Evolutionary conservation across 2,329 filamentous ascomycete species (phyloP).

Genomic region (Colletotrichum eremochloae): DNA sequence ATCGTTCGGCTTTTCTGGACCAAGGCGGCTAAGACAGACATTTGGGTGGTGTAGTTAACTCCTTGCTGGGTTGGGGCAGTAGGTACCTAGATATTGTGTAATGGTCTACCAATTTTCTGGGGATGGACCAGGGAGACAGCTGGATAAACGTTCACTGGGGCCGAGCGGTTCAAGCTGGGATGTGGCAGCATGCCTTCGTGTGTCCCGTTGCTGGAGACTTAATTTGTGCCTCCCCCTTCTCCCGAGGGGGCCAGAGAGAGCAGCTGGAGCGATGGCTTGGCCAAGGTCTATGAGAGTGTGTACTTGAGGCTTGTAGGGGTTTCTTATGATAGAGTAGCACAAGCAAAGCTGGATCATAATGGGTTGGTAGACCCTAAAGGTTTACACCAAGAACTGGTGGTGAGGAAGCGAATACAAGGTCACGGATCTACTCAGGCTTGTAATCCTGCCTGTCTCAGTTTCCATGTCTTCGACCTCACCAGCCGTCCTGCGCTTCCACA

Average conservation of each 20-base stretch:
- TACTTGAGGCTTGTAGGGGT: slow-evolving; percentile 31
- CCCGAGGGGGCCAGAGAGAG: slow-evolving; percentile 21
- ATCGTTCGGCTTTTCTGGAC: slow-evolving; percentile 24
- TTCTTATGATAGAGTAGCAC: slow-evolving; percentile 22
- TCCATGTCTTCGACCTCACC: no score
- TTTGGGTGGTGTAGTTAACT: slow-evolving; percentile 10
- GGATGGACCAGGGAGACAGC: slow-evolving; percentile 35
- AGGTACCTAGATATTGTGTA: slow-evolving; percentile 19
- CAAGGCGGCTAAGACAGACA: slow-evolving; percentile 1
- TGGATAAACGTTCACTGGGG: slow-evolving; percentile 38
- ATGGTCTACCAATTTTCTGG: slow-evolving; percentile 38
- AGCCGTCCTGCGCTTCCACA: no score
- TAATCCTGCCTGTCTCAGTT: no score
- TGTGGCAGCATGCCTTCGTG: slow-evolving; percentile 35
- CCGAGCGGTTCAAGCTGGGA: slow-evolving; percentile 37
- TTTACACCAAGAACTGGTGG: neutral
- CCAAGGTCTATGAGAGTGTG: slow-evolving; percentile 20
- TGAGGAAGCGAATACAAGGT: neutral
- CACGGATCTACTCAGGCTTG: no score
- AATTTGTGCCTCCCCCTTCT: slow-evolving; percentile 24
- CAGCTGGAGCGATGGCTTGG: slow-evolving; percentile 31
- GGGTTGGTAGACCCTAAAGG: slow-evolving; percentile 24
- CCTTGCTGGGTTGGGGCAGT: slow-evolving; percentile 24
- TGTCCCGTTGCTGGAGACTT: slow-evolving; percentile 34
- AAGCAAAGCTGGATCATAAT: slow-evolving; percentile 26